phyloP scores from a whole-genome alignment of 345 rosid species.

The Eucalyptus fibrosa region DNA sequence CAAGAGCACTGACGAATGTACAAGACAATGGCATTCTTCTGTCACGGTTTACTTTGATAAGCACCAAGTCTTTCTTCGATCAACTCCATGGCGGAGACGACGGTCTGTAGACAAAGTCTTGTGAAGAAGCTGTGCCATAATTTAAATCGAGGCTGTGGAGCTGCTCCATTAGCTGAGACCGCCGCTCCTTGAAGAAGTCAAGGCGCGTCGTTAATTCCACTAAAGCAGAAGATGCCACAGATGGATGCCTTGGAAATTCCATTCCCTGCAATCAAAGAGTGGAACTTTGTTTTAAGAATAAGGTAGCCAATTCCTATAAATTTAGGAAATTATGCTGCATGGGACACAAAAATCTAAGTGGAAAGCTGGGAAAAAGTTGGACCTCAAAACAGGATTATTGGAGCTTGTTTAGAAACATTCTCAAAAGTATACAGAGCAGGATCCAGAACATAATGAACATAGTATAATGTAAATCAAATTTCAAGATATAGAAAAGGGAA shows the following conservation, averaged over 20 bases:
- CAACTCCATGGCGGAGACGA: slow-evolving; percentile 97
- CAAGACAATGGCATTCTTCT: slow-evolving; percentile 16
- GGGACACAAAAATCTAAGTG: neutral
- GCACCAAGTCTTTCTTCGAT: neutral
- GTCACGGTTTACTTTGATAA: neutral
- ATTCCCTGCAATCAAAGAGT: slow-evolving; percentile 27
- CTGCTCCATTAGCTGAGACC: slow-evolving; percentile 97
- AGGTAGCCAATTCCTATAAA: neutral
- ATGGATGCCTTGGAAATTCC: slow-evolving; percentile 74
- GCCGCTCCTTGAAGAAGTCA: slow-evolving; percentile 97
- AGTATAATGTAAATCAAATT: neutral
- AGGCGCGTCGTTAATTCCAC: slow-evolving; percentile 94
- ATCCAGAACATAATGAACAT: neutral
- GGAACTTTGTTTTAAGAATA: neutral
- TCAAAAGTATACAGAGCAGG: neutral
- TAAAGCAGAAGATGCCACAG: slow-evolving; percentile 76
- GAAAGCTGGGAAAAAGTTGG: neutral
- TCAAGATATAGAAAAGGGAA: neutral
- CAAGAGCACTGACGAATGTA: slow-evolving; percentile 28
- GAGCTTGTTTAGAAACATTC: neutral
- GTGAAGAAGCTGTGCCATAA: slow-evolving; percentile 65
- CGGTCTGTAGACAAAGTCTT: slow-evolving; percentile 74
- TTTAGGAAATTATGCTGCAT: neutral
- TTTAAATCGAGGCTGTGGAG: slow-evolving; percentile 91
- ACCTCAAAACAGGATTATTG: neutral